A percentile compares a stretch with the other conserved stretches of the same genome.
Evolutionary conservation across 1,139 yeast genomes (phyloP).

Genomic region (Debaryomyces robertsiae): DNA sequence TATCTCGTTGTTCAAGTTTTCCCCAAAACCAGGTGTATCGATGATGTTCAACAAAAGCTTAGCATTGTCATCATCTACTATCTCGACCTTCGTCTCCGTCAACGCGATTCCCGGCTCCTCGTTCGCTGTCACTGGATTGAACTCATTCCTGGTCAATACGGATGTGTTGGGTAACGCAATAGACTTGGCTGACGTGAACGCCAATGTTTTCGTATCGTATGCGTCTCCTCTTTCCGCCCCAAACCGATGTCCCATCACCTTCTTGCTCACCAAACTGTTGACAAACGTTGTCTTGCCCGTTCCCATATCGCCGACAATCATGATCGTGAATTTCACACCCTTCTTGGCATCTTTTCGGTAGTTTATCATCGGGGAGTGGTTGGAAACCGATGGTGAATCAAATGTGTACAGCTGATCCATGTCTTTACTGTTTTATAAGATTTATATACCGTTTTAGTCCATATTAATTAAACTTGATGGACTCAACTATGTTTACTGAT

Average conservation of each 20-base stretch:
- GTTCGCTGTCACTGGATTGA: constrained; percentile 46
- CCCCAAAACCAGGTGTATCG: constrained; percentile 83
- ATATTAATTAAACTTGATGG: too few species aligned
- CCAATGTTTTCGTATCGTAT: constrained; percentile 50
- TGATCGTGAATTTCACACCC: constrained; percentile 79
- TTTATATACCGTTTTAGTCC: background rate
- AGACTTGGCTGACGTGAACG: constrained; percentile 53
- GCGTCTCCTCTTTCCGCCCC: constrained; percentile 30
- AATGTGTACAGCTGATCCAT: constrained; percentile 34
- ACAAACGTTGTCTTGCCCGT: constrained; percentile 87
- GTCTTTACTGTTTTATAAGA: constrained; percentile 5
- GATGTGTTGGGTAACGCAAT: constrained; percentile 53
- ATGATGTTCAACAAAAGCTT: constrained; percentile 62
- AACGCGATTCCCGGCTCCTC: constrained; percentile 64
- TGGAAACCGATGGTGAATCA: constrained; percentile 38
- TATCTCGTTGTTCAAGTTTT: constrained; percentile 63
- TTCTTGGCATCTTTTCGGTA: constrained; percentile 75
- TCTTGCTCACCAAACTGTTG: constrained; percentile 69
- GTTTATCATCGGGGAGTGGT: constrained; percentile 50
- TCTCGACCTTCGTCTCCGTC: constrained; percentile 69
- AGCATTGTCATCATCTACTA: constrained; percentile 77
- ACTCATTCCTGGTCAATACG: constrained; percentile 43
- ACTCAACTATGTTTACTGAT: constrained; percentile 1
- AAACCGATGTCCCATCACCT: constrained; percentile 61
- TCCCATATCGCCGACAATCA: constrained; percentile 86